Percentiles rank a stretch among this genome's conserved stretches.
phyloP scores from a whole-genome alignment of 2,329 filamentous ascomycete genomes.

The Catunica adiposa region DNA sequence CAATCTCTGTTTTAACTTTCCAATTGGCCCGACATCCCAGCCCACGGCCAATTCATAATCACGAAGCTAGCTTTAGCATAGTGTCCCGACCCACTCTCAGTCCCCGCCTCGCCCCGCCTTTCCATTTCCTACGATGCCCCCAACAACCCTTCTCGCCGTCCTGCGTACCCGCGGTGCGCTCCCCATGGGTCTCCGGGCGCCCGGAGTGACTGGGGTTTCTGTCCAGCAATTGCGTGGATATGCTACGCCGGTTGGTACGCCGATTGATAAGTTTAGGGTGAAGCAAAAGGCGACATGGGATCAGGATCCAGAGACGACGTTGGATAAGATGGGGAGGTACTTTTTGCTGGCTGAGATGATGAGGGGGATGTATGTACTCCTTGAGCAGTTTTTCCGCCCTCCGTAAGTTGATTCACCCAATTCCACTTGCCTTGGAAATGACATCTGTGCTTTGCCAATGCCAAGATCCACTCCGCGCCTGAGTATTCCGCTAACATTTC shows the following conservation, averaged over 20 bases:
- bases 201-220: too few species aligned
- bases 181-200: too few species aligned
- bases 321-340: conserved; percentile 80
- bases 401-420: conserved; percentile 49
- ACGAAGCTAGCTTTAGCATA: too few species aligned
- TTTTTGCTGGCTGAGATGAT: conserved; percentile 93
- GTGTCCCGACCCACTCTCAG: too few species aligned
- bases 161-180: too few species aligned
- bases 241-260: conserved; percentile 60
- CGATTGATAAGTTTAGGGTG: conserved; percentile 66
- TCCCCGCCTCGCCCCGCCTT: too few species aligned
- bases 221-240: conserved; percentile 21
- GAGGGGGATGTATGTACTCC: conserved; percentile 90
- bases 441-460: background rate
- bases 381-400: conserved; percentile 97
- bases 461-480: background rate
- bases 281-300: conserved; percentile 62
- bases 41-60: too few species aligned
- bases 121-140: too few species aligned
- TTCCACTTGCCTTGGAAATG: background rate
- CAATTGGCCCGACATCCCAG: too few species aligned
- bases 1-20: too few species aligned
- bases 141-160: too few species aligned
- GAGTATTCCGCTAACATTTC: conserved; percentile 7
- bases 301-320: conserved; percentile 55